Conservation (phyloP, 768 basidiomycete species). For the Leccinum fibrillosum region DNA sequence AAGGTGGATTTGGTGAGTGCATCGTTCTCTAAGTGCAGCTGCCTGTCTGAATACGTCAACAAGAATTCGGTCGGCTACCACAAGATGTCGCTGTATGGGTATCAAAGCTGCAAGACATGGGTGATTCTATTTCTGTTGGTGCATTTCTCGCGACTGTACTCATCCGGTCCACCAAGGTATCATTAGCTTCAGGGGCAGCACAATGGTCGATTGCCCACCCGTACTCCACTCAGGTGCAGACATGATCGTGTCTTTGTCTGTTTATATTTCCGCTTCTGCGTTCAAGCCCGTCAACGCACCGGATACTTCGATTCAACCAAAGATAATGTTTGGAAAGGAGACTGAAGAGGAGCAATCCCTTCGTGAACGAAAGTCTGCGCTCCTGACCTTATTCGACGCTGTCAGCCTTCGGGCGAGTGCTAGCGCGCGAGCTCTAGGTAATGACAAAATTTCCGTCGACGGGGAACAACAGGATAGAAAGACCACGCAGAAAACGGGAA, state of each 20-base stretch:
- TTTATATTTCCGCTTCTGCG: slow-evolving; percentile 66
- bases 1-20: slow-evolving; percentile 59
- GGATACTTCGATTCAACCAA: slow-evolving; percentile 26
- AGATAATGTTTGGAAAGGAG: slow-evolving; percentile 62
- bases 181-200: slow-evolving; percentile 62
- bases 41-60: not conserved
- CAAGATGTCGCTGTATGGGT: slow-evolving; percentile 72
- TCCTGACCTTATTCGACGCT: slow-evolving; percentile 69
- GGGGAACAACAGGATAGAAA: slow-evolving; percentile 40
- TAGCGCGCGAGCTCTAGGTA: slow-evolving; percentile 35
- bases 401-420: slow-evolving; percentile 66
- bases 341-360: slow-evolving; percentile 76
- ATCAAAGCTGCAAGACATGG: slow-evolving; percentile 67
- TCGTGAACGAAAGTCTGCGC: slow-evolving; percentile 73
- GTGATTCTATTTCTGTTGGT: slow-evolving; percentile 31
- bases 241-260: slow-evolving; percentile 71
- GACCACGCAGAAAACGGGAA: slow-evolving; percentile 33
- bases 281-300: slow-evolving; percentile 51
- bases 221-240: slow-evolving; percentile 70
- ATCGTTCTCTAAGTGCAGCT: not conserved
- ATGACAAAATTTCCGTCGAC: slow-evolving; percentile 28
- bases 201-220: slow-evolving; percentile 76
- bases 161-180: slow-evolving; percentile 41
- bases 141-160: slow-evolving; percentile 2
- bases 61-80: slow-evolving; percentile 78